Evolutionary conservation across 208 protist genomes (phyloP).

Genomic region (Sergeia podlipaevii): DNA sequence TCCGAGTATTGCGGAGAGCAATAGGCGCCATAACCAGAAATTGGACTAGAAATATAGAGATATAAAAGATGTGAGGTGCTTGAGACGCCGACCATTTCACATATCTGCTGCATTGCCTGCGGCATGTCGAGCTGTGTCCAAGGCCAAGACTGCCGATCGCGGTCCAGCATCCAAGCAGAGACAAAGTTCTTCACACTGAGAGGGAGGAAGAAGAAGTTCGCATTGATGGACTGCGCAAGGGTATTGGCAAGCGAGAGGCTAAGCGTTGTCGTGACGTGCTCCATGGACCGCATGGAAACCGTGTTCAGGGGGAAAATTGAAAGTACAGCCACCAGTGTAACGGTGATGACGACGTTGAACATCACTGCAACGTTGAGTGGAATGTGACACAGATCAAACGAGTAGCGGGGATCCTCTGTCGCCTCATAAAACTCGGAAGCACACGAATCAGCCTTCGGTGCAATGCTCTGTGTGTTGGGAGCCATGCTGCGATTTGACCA

Average conservation of each 20-base stretch:
- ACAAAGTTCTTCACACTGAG: slow-evolving; percentile 19
- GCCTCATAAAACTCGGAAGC: too few species aligned
- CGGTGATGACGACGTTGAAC: slow-evolving; percentile 25
- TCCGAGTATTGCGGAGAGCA: slow-evolving; percentile 46
- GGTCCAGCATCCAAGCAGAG: slow-evolving; percentile 14
- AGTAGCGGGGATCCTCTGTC: too few species aligned
- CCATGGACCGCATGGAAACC: slow-evolving; percentile 15
- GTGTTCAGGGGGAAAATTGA: slow-evolving; percentile 36
- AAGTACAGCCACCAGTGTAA: slow-evolving; percentile 23
- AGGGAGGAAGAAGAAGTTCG: slow-evolving; percentile 22
- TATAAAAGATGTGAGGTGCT: slow-evolving; percentile 25
- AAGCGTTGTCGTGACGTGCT: slow-evolving; percentile 16
- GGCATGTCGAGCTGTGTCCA: slow-evolving; percentile 46
- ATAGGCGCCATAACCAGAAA: slow-evolving; percentile 55
- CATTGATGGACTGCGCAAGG: slow-evolving; percentile 16
- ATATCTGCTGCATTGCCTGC: slow-evolving; percentile 42
- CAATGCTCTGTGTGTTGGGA: too few species aligned
- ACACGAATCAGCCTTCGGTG: too few species aligned
- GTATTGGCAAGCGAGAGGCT: slow-evolving; percentile 14
- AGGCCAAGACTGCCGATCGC: slow-evolving; percentile 4
- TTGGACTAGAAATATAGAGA: slow-evolving; percentile 41
- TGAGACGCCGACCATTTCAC: slow-evolving; percentile 11
- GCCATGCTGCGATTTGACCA: too few species aligned
- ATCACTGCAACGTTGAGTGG: slow-evolving; percentile 17
- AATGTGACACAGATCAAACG: slow-evolving; percentile 5